Conservation (phyloP, 75 land plant species). For the Picea glauca region DNA sequence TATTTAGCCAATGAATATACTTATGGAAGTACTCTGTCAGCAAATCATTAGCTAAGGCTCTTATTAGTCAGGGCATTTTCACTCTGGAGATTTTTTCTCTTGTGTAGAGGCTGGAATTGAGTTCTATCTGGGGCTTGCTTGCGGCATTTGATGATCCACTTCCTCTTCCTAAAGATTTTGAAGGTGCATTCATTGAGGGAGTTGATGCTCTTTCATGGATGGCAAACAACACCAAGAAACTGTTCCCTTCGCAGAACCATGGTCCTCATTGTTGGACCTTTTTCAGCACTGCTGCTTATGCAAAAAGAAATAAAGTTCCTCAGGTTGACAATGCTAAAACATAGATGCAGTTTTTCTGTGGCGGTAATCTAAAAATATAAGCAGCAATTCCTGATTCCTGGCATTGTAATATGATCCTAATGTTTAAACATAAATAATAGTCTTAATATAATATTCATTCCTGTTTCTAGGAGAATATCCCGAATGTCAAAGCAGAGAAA, state of each 20-base stretch:
- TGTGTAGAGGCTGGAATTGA: constrained; percentile 81
- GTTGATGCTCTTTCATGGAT: constrained; percentile 94
- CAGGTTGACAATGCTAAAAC: constrained; percentile 46
- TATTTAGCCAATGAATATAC: not conserved
- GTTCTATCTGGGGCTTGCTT: constrained; percentile 94
- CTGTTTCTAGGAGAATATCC: constrained; percentile 79
- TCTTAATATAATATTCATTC: not conserved
- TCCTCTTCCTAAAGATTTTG: constrained; percentile 44
- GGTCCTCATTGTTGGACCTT: constrained; percentile 92
- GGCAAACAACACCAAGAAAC: constrained; percentile 86
- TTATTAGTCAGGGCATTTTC: not conserved
- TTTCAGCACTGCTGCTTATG: constrained; percentile 90
- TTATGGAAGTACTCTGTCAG: not conserved
- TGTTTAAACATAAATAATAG: not conserved
- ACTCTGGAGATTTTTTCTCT: not conserved
- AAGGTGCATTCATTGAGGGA: constrained; percentile 92
- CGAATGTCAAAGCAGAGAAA: constrained; percentile 74
- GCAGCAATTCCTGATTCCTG: not conserved
- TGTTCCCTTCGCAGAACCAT: constrained; percentile 25
- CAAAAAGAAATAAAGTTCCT: constrained; percentile 91
- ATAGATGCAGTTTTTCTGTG: not conserved
- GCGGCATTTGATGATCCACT: constrained; percentile 95
- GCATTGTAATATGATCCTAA: not conserved
- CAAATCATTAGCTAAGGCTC: not conserved
- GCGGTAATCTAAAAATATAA: not conserved